phyloP scores from a whole-genome alignment of 306 rosid species.

The Cucurbita ficifolia region DNA sequence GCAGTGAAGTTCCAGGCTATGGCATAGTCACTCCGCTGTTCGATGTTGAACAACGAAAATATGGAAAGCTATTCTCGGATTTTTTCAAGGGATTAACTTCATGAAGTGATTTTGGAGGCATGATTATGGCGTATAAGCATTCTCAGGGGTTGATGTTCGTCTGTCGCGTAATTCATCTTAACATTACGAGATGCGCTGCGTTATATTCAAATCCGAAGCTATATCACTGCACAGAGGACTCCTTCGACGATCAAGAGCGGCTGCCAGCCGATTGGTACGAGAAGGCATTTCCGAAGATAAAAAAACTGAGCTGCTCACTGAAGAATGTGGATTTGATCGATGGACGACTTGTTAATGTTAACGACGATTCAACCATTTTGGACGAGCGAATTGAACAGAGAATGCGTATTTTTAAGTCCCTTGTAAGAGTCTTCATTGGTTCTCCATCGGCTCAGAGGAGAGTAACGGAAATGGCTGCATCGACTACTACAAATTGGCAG shows the following conservation, averaged over 20 bases:
- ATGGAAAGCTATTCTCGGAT: background rate
- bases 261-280: constrained; percentile 33
- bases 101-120: background rate
- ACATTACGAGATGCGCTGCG: constrained; percentile 16
- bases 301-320: constrained; percentile 24
- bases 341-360: constrained; percentile 48
- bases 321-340: constrained; percentile 42
- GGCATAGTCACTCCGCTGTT: background rate
- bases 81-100: background rate
- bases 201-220: constrained; percentile 21
- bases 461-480: constrained; percentile 15
- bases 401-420: constrained; percentile 46
- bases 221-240: constrained; percentile 35
- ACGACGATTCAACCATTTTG: constrained; percentile 31
- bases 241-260: constrained; percentile 18
- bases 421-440: constrained; percentile 50
- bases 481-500: constrained; percentile 2
- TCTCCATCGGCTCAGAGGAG: constrained; percentile 33
- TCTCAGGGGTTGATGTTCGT: background rate
- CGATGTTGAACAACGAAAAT: background rate
- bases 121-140: background rate
- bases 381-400: constrained; percentile 28
- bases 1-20: constrained; percentile 1
- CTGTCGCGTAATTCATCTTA: constrained; percentile 5
- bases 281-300: constrained; percentile 28